phyloP scores from a whole-genome alignment of 1,284 basidiomycete species.

The Thelephora terrestris region DNA sequence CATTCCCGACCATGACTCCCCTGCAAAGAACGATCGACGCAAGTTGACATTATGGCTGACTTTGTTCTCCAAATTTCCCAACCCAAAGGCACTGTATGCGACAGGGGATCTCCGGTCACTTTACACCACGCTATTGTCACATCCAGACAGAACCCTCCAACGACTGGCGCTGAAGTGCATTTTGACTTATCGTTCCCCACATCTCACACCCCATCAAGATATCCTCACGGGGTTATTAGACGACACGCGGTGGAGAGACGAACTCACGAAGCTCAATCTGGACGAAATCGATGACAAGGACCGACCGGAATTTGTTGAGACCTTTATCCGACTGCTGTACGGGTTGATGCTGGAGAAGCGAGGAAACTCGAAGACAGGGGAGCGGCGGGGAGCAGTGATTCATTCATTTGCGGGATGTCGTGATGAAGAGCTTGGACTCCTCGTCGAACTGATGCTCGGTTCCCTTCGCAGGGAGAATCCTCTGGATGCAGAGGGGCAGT shows the following conservation, averaged over 20 bases:
- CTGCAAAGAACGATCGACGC: slow-evolving; percentile 37
- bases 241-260: slow-evolving; percentile 83
- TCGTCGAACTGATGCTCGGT: slow-evolving; percentile 88
- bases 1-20: slow-evolving; percentile 32
- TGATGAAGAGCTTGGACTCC: slow-evolving; percentile 63
- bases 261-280: slow-evolving; percentile 68
- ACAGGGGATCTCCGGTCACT: slow-evolving; percentile 58
- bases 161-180: slow-evolving; percentile 72
- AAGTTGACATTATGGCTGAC: slow-evolving; percentile 72
- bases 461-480: slow-evolving; percentile 43
- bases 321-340: slow-evolving; percentile 75
- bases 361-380: slow-evolving; percentile 63
- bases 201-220: slow-evolving; percentile 58
- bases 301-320: slow-evolving; percentile 63
- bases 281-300: slow-evolving; percentile 52
- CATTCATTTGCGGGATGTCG: slow-evolving; percentile 62
- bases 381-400: slow-evolving; percentile 73
- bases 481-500: slow-evolving; percentile 13
- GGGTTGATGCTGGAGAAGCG: slow-evolving; percentile 83
- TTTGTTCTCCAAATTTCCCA: slow-evolving; percentile 83
- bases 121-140: slow-evolving; percentile 73
- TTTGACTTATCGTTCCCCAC: slow-evolving; percentile 74
- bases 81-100: slow-evolving; percentile 79
- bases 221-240: slow-evolving; percentile 70
- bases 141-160: slow-evolving; percentile 80